A percentile compares a stretch with the other conserved stretches of the same genome.
These are phyloP conservation scores for Tuber magnatum DNA, from an alignment of 495 filamentous ascomycete species.

Conservation along the genomic window DNA sequence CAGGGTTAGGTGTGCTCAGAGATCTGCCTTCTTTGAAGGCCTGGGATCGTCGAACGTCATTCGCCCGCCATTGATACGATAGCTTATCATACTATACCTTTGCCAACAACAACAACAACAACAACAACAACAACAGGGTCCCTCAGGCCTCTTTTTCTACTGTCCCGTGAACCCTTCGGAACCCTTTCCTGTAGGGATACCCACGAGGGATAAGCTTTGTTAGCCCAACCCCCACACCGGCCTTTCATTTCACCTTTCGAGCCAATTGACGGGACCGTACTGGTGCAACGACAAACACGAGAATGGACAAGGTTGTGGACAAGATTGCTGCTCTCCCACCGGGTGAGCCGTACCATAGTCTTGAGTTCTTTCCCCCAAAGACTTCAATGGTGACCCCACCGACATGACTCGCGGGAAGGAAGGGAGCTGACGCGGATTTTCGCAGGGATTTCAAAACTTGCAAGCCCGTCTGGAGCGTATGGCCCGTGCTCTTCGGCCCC, in stretches of 20 bases:
- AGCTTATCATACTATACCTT: background rate
- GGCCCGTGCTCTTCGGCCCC: constrained; percentile 76
- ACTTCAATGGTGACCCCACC: constrained; percentile 62
- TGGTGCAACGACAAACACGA: constrained; percentile 16
- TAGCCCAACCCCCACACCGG: background rate
- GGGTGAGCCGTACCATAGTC: constrained; percentile 79
- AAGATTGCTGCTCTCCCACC: constrained; percentile 88
- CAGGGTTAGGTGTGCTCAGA: background rate
- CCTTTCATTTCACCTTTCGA: background rate
- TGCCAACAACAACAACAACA: too few species aligned
- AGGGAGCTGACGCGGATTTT: constrained; percentile 7
- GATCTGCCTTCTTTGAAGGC: background rate
- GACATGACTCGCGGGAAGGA: background rate
- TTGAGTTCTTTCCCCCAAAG: constrained; percentile 99
- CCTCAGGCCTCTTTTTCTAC: background rate
- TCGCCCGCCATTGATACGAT: background rate
- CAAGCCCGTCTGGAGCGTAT: constrained; percentile 90
- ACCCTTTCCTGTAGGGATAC: background rate
- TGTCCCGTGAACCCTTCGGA: background rate
- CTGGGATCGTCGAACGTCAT: background rate
- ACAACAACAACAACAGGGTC: background rate
- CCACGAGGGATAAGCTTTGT: background rate
- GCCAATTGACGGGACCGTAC: background rate
- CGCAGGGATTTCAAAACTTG: constrained; percentile 78
- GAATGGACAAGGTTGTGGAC: constrained; percentile 88